Evolutionary conservation across 495 filamentous ascomycete species (phyloP), one percentile per base, ranked within the genome.

Genomic region (Xylaria bambusicola): DNA sequence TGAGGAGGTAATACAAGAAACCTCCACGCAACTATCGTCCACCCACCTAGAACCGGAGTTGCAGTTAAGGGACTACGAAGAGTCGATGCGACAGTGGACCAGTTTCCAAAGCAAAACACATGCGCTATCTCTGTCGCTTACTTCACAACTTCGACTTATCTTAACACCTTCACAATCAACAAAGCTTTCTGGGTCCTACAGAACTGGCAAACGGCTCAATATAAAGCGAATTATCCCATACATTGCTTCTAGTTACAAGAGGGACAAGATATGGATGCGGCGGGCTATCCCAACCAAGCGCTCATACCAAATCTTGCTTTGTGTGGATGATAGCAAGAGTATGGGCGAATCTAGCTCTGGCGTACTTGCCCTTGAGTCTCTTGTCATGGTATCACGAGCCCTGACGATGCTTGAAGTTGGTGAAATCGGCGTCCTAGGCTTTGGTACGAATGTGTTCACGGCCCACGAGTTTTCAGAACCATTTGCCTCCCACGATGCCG

Each of bases 231-330:
- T 99, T 74, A 98, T 99, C 63, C 93, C 95, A 0, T 99, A 98
- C 77, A 98, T 99, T 62, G 95, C 95, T 3, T 95, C 90, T 2
- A 84, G 87, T 61, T 99, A 96, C 82, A 97, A 96, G 82, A 89
- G 93, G 59, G 95, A 99, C 82, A 98, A 98, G 77, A 99, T 99
- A 75, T 99, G 95, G 95, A 95, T 98, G 89, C 86, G 95, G 9
- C 85, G 95, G 49, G 87, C 86, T 12, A 87, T 93, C 51, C 95
- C 95, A 2, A 90, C 85, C 49, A 97, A 97, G 72, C 88, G 95
- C 20, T 86, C 88, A 61, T 98, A 98, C 73, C 95, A 99, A 71
- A 92, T 99, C 73, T 85, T 98, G 79, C 87, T 99, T 41, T 93
- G 95, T 33, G 90, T 99, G 33, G 95, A 99, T 73, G 95, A 99